These are phyloP conservation scores for Dichotomocladium elegans DNA, from an alignment of 371 early-diverging fungal species.

Conservation along the genomic window DNA sequence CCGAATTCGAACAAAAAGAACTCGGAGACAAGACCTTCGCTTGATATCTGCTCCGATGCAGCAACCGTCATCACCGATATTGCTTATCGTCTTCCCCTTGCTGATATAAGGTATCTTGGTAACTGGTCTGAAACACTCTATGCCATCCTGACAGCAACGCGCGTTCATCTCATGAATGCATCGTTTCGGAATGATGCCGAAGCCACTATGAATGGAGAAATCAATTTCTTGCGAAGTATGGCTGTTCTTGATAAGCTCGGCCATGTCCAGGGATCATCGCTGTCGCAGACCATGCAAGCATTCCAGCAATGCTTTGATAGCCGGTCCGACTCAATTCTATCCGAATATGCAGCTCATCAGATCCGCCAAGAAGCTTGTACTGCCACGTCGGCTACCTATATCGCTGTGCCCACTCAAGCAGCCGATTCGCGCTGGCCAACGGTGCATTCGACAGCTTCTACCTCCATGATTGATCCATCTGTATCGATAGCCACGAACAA, in stretches of 20 bases:
- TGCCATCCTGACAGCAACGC: conserved; percentile 33
- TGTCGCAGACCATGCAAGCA: not conserved
- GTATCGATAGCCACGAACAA: not conserved
- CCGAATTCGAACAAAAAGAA: conserved; percentile 6
- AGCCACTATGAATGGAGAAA: conserved; percentile 14
- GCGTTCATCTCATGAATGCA: conserved; percentile 43
- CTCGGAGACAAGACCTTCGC: conserved; percentile 17
- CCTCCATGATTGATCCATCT: not conserved
- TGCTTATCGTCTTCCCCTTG: conserved; percentile 8
- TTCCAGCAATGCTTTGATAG: not conserved
- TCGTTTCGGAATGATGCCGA: conserved; percentile 15
- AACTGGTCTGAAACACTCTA: conserved; percentile 33
- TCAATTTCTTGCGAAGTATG: conserved; percentile 12
- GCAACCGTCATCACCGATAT: conserved; percentile 37
- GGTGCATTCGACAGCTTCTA: not conserved
- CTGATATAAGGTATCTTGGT: conserved; percentile 31
- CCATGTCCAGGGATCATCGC: not conserved
- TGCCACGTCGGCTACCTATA: not conserved
- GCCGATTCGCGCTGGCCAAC: not conserved
- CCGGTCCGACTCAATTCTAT: conserved; percentile 1
- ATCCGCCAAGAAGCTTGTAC: not conserved
- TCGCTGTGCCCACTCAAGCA: not conserved
- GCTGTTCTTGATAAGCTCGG: not conserved
- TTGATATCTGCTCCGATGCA: conserved; percentile 35
- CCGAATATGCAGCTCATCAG: not conserved